Conservation (phyloP, 768 basidiomycete genomes). For the Kwoniella sp. region DNA sequence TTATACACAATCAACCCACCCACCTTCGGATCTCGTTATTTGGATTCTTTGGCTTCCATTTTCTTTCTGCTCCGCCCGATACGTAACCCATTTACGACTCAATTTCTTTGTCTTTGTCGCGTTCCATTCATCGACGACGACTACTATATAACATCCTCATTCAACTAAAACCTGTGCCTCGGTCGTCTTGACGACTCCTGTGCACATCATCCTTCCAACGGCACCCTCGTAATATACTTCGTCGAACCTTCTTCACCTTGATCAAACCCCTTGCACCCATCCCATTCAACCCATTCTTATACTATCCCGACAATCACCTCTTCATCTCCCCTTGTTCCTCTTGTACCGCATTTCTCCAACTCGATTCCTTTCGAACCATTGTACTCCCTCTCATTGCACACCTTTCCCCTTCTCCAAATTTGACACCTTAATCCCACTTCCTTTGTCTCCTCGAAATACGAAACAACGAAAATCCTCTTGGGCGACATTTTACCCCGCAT, state of each 20-base stretch:
- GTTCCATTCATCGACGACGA: not conserved
- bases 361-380: slow-evolving; percentile 1
- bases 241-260: not conserved
- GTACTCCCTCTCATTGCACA: not conserved
- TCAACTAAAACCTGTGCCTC: not conserved
- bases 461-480: not conserved
- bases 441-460: not conserved
- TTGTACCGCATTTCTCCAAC: not conserved
- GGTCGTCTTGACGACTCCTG: slow-evolving; percentile 15
- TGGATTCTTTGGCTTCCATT: not conserved
- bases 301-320: not conserved
- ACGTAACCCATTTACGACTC: not conserved
- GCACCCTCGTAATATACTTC: not conserved
- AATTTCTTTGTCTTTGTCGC: not conserved
- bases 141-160: not conserved
- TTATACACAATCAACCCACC: slow-evolving; percentile 1
- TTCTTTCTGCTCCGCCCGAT: slow-evolving; percentile 21
- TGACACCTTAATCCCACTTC: not conserved
- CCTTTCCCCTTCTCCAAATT: not conserved
- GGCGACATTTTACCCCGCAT: not conserved
- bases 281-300: not conserved
- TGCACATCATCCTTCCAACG: not conserved
- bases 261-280: not conserved
- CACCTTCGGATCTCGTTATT: slow-evolving; percentile 3
- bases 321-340: slow-evolving; percentile 4